These are phyloP conservation scores for Tolypocladium paradoxum DNA, from an alignment of 2,329 filamentous ascomycete species.

Conservation along the genomic window DNA sequence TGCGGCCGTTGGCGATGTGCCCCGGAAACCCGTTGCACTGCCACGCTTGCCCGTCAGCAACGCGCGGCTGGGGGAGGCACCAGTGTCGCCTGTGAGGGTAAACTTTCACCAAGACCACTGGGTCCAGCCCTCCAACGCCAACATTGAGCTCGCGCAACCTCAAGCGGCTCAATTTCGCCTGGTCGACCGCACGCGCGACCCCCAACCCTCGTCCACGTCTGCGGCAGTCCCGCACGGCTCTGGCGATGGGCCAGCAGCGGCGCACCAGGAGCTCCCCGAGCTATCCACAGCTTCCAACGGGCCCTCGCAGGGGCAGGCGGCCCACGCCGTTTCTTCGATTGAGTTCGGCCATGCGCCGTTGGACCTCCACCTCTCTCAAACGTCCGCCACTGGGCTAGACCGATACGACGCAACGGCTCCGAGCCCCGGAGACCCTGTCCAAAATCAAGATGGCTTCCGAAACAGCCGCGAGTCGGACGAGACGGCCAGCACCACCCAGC, in stretches of 20 bases:
- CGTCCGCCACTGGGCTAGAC: constrained; percentile 11
- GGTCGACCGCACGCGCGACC: constrained; percentile 3
- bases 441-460: constrained; percentile 28
- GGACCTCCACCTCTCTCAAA: constrained; percentile 8
- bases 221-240: not conserved
- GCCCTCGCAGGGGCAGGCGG: not conserved
- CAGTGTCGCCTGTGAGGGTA: constrained; percentile 45
- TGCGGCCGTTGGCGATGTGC: constrained; percentile 11
- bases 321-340: constrained; percentile 4
- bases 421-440: constrained; percentile 19
- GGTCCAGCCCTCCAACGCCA: constrained; percentile 39
- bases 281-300: not conserved
- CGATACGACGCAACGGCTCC: constrained; percentile 20
- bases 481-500: constrained; percentile 37
- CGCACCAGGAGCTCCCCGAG: not conserved
- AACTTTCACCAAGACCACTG: constrained; percentile 43
- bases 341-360: constrained; percentile 7
- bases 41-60: constrained; percentile 14
- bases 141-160: constrained; percentile 32
- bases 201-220: not conserved
- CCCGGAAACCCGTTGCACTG: constrained; percentile 26
- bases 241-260: not conserved
- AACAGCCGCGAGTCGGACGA: constrained; percentile 44
- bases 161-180: constrained; percentile 14
- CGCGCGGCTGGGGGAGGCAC: constrained; percentile 37